Conservation (phyloP, 805 yeast species). For the Candida adriatica region DNA sequence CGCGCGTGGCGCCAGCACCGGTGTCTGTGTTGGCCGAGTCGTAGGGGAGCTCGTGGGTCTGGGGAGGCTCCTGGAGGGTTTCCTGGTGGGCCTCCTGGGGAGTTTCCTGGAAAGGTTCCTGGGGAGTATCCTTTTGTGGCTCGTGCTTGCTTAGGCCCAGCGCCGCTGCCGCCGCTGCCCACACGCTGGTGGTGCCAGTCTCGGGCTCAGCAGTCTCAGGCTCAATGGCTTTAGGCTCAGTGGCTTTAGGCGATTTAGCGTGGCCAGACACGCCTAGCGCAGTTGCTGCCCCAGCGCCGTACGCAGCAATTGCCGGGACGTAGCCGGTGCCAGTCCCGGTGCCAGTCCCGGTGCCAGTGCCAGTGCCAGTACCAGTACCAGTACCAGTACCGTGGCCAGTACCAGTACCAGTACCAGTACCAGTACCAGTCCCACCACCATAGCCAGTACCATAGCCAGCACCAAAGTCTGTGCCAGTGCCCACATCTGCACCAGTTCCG, state of each 20-base stretch:
- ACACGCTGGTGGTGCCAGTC: slow-evolving; percentile 6
- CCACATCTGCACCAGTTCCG: too few species aligned
- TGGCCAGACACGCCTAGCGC: background rate
- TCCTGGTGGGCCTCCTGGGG: too few species aligned
- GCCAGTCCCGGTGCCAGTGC: slow-evolving; percentile 2
- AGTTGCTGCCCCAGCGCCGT: background rate
- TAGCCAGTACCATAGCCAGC: too few species aligned
- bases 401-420: too few species aligned
- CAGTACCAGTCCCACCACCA: too few species aligned
- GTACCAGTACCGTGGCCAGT: slow-evolving; percentile 3
- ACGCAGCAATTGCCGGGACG: background rate
- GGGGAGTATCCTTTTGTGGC: background rate
- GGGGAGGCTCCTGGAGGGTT: too few species aligned
- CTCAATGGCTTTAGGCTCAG: slow-evolving; percentile 4
- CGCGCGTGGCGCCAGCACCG: slow-evolving; percentile 15
- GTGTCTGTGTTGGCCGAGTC: slow-evolving; percentile 5
- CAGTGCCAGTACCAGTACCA: slow-evolving; percentile 6
- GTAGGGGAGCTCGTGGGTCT: slow-evolving; percentile 2
- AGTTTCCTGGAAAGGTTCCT: slow-evolving; percentile 2
- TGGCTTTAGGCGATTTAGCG: slow-evolving; percentile 1
- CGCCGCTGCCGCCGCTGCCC: slow-evolving; percentile 10
- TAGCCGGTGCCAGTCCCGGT: slow-evolving; percentile 1
- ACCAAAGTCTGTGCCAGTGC: too few species aligned
- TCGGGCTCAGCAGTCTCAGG: slow-evolving; percentile 4
- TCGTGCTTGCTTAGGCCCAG: slow-evolving; percentile 9